Evolutionary conservation across 2,329 filamentous ascomycete genomes (phyloP).

Genomic region (Aspergillus sp.): DNA sequence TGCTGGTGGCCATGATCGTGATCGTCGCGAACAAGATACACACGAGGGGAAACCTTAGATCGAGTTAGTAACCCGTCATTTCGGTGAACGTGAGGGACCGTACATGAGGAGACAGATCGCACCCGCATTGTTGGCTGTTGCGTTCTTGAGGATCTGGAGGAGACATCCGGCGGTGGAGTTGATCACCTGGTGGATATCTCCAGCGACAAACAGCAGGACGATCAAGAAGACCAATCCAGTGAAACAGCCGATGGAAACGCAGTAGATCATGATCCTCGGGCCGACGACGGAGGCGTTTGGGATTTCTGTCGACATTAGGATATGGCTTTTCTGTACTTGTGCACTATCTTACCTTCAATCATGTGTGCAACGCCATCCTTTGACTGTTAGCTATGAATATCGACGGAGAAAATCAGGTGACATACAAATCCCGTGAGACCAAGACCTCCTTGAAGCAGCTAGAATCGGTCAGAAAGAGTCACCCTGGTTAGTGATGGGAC

Average conservation of each 20-base stretch:
- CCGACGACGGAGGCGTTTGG: slow-evolving; percentile 52
- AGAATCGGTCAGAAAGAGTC: slow-evolving; percentile 17
- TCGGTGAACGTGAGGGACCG: slow-evolving; percentile 2
- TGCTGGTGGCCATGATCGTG: slow-evolving; percentile 35
- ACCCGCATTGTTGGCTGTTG: slow-evolving; percentile 60
- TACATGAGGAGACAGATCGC: slow-evolving; percentile 63
- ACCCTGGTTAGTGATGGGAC: slow-evolving; percentile 8
- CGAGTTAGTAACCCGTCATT: neutral
- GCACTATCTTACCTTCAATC: slow-evolving; percentile 42
- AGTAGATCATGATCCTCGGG: slow-evolving; percentile 65
- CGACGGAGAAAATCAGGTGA: slow-evolving; percentile 2
- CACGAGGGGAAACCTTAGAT: slow-evolving; percentile 27
- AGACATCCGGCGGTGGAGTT: slow-evolving; percentile 56
- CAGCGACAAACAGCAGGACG: slow-evolving; percentile 62
- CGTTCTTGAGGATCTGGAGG: slow-evolving; percentile 61
- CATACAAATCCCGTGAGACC: slow-evolving; percentile 54
- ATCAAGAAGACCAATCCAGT: slow-evolving; percentile 63
- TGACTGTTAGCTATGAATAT: neutral
- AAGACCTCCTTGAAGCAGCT: slow-evolving; percentile 50
- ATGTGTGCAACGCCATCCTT: slow-evolving; percentile 49
- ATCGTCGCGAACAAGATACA: slow-evolving; percentile 32
- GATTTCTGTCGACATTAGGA: slow-evolving; percentile 32
- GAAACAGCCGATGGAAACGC: slow-evolving; percentile 60
- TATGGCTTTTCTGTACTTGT: neutral
- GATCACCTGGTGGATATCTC: slow-evolving; percentile 57